Evolutionary conservation across 495 filamentous ascomycete species (phyloP), one percentile per base, ranked within the genome.

Genomic region (Aspergillus cristatus): DNA sequence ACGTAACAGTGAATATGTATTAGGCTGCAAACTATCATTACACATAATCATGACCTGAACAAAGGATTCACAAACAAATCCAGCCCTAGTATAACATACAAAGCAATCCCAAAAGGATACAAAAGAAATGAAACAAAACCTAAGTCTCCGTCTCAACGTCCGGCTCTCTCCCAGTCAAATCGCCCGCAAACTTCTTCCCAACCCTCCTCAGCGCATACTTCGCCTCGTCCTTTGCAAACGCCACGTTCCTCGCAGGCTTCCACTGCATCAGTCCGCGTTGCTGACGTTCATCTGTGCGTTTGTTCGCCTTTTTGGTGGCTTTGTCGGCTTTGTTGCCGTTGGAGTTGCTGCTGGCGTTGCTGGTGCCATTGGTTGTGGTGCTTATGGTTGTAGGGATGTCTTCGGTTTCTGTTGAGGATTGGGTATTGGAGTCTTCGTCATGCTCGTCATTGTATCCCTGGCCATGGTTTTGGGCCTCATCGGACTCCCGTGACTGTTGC

Each of bases 181-280:
- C 63, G 11, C 70, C 64, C 13, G 53, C 54, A 38, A 75, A 33
- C 50, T 67, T 67, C 43, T 67, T 57, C 46, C 65, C 63, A 35
- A 74, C 34, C 49, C 67, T 72, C 6, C 52, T 53, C 28, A 73
- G 28, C 30, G 58, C 65, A 42, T 58, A 73, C 30, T 70, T 70
- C 0, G 66, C 65, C 50, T 75, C 69, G 38, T 75, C 60, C 38
- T 67, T 70, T 5, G 63, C 69, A 42, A 75, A 75, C 5, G 49
- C 49, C 22, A 65, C 63, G 42, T 75, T 75, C 2, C 71, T 53
- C 6, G 68, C 71, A n/a, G 71, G 70, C 30, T 64, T 66, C 71
- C 71, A 75, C 50, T 75, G 71, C 67, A 71, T 67, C 43, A 75
- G 34, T 1, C 71, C 71, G 17, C 71, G 65, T 34, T 72, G 60